Conservation (phyloP, 306 rosid species). For the Boehmeria nivea region DNA sequence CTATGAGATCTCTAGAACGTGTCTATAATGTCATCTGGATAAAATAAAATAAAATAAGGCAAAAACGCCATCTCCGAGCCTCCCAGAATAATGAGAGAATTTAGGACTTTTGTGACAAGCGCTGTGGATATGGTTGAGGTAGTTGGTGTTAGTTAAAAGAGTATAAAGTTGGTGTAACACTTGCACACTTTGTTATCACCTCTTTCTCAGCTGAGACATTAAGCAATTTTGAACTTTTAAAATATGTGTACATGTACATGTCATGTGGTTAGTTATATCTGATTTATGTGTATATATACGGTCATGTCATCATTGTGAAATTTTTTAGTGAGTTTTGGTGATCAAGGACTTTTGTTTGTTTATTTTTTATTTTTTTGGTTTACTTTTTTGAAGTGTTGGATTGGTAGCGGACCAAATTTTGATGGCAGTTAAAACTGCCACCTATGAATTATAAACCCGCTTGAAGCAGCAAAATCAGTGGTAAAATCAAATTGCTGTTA, state of each 20-base stretch:
- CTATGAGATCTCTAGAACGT: slow-evolving; percentile 7
- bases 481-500: slow-evolving; percentile 9
- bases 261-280: no score
- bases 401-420: no score
- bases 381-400: no score
- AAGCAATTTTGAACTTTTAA: no score
- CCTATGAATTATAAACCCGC: background rate
- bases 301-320: no score
- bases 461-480: slow-evolving; percentile 13
- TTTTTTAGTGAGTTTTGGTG: no score
- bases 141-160: slow-evolving; percentile 8
- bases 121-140: slow-evolving; percentile 1
- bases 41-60: no score
- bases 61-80: background rate
- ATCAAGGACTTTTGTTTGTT: no score
- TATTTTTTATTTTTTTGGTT: no score
- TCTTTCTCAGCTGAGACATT: background rate
- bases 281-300: no score
- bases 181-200: background rate
- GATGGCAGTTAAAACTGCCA: no score
- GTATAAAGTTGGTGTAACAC: slow-evolving; percentile 1
- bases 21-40: slow-evolving; percentile 13
- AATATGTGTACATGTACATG: no score
- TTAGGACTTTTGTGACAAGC: slow-evolving; percentile 2
- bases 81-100: slow-evolving; percentile 1